Evolutionary conservation across 2,329 filamentous ascomycete species (phyloP).

Genomic region (Colletotrichum sp.): DNA sequence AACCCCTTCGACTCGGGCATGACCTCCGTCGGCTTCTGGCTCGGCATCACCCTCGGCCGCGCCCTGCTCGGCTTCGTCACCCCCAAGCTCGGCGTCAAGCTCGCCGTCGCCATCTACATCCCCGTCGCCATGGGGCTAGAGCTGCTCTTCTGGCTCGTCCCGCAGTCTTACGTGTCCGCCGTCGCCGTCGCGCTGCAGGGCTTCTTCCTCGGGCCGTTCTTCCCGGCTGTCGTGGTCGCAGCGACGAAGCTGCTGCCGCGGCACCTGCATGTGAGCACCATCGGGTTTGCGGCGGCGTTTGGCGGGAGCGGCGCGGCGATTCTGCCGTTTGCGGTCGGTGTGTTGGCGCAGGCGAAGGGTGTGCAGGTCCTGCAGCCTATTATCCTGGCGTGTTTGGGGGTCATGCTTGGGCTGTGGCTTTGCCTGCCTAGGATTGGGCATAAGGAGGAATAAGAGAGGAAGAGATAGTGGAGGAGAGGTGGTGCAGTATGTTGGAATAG

Average conservation of each 20-base stretch:
- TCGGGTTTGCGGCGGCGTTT: slow-evolving; percentile 80
- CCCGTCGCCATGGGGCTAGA: slow-evolving; percentile 67
- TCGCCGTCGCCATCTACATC: slow-evolving; percentile 68
- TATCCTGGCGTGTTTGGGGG: slow-evolving; percentile 53
- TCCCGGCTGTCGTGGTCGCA: slow-evolving; percentile 74
- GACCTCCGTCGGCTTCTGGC: slow-evolving; percentile 81
- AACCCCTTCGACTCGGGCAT: slow-evolving; percentile 73
- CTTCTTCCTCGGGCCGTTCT: slow-evolving; percentile 81
- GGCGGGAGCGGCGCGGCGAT: slow-evolving; percentile 75
- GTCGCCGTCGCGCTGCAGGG: slow-evolving; percentile 75
- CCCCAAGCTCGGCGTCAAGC: slow-evolving; percentile 71
- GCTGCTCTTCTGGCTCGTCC: slow-evolving; percentile 82
- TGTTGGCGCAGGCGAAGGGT: slow-evolving; percentile 63
- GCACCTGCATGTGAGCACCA: slow-evolving; percentile 76
- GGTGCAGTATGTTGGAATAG: not conserved
- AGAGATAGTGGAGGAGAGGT: not conserved
- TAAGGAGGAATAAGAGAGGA: slow-evolving; percentile 37
- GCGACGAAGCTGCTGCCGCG: slow-evolving; percentile 73
- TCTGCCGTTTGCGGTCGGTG: slow-evolving; percentile 70
- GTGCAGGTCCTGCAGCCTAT: slow-evolving; percentile 63
- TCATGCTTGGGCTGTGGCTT: slow-evolving; percentile 51
- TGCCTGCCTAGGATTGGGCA: slow-evolving; percentile 46
- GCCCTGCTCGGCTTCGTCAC: slow-evolving; percentile 77
- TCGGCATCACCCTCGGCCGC: slow-evolving; percentile 76
- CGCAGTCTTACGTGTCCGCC: slow-evolving; percentile 76